Conservation (phyloP, 768 basidiomycete genomes). For the Amanita jacksonii region DNA sequence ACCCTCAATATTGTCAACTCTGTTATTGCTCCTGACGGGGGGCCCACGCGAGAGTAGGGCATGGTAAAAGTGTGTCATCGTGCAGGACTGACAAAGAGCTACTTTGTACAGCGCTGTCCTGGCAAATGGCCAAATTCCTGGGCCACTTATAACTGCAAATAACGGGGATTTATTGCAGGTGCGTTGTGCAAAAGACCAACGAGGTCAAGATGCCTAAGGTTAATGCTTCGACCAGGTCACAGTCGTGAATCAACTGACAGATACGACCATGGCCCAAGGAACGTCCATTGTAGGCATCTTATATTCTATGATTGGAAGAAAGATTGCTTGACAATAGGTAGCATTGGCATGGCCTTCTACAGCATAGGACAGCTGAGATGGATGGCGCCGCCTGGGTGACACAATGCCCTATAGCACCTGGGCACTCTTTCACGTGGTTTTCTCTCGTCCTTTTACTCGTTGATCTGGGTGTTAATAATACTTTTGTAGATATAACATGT, state of each 20-base stretch:
- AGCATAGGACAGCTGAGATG: slow-evolving; percentile 30
- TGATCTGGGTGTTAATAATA: background rate
- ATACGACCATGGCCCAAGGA: slow-evolving; percentile 22
- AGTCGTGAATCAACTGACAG: slow-evolving; percentile 34
- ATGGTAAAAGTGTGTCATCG: background rate
- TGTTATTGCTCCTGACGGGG: slow-evolving; percentile 5
- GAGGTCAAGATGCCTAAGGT: slow-evolving; percentile 21
- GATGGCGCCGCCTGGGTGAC: slow-evolving; percentile 35
- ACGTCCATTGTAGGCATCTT: slow-evolving; percentile 21
- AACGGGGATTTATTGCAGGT: slow-evolving; percentile 18
- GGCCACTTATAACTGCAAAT: slow-evolving; percentile 29
- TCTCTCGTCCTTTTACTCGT: background rate
- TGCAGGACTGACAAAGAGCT: background rate
- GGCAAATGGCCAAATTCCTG: slow-evolving; percentile 38
- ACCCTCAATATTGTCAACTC: slow-evolving; percentile 1
- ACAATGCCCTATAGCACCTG: slow-evolving; percentile 38
- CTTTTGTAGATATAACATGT: slow-evolving; percentile 22
- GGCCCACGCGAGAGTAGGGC: slow-evolving; percentile 10
- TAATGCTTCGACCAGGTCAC: slow-evolving; percentile 34
- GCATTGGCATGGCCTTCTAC: slow-evolving; percentile 49
- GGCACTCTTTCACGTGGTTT: slow-evolving; percentile 27
- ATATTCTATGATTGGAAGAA: background rate
- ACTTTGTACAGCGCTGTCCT: slow-evolving; percentile 27
- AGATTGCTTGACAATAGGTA: slow-evolving; percentile 7
- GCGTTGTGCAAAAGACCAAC: background rate